Evolutionary conservation across 768 basidiomycete species (phyloP).

Genomic region (Rhodotorula kratochvilovae): DNA sequence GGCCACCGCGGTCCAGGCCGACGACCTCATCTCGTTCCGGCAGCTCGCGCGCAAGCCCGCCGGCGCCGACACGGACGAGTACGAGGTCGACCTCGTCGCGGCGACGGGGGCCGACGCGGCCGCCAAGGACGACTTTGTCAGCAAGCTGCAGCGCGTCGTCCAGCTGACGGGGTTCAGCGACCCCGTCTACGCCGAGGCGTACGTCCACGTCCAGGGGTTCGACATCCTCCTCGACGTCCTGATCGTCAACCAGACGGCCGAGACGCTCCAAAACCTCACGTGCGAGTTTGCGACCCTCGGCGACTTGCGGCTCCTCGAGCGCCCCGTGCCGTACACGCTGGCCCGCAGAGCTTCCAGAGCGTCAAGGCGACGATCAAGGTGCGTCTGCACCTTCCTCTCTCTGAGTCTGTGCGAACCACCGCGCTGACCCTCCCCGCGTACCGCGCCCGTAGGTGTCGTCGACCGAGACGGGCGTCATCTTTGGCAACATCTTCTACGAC

Average conservation of each 20-base stretch:
- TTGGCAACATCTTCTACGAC: slow-evolving; percentile 96
- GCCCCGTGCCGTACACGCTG: slow-evolving; percentile 92
- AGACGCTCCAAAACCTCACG: slow-evolving; percentile 93
- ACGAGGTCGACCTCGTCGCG: slow-evolving; percentile 78
- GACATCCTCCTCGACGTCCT: slow-evolving; percentile 94
- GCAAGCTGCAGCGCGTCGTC: slow-evolving; percentile 38
- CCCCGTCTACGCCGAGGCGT: slow-evolving; percentile 95
- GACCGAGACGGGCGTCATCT: slow-evolving; percentile 97
- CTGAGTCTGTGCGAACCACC: too few relatives aligned
- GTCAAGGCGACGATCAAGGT: slow-evolving; percentile 98
- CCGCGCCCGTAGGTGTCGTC: slow-evolving; percentile 61
- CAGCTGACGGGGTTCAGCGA: slow-evolving; percentile 77
- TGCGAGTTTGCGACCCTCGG: slow-evolving; percentile 96
- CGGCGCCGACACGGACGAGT: slow-evolving; percentile 67
- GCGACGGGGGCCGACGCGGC: slow-evolving; percentile 77
- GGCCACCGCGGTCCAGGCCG: slow-evolving; percentile 74
- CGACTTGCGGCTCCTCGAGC: slow-evolving; percentile 92
- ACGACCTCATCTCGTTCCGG: slow-evolving; percentile 84
- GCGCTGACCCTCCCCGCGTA: neutral
- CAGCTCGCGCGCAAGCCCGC: slow-evolving; percentile 90
- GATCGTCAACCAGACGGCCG: slow-evolving; percentile 88
- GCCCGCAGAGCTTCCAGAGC: slow-evolving; percentile 94
- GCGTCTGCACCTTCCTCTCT: neutral
- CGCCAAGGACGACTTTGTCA: slow-evolving; percentile 54
- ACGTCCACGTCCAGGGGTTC: slow-evolving; percentile 95